Percentiles rank a stretch among this genome's conserved stretches.
Conservation (phyloP, 139 green algal genomes). For the Chlorella ohadii region DNA sequence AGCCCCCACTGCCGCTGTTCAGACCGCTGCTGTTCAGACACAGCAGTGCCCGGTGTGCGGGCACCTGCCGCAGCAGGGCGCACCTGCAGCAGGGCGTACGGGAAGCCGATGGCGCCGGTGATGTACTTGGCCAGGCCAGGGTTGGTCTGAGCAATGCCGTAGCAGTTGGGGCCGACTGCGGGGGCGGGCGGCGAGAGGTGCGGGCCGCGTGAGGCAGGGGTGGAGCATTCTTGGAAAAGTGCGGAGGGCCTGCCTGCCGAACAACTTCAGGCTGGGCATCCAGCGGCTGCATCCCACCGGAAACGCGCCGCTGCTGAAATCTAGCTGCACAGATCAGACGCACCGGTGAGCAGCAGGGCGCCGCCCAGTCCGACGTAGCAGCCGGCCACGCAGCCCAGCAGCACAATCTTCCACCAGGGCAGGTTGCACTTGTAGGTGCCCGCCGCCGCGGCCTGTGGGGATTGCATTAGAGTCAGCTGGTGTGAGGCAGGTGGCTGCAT, state of each 20-base stretch:
- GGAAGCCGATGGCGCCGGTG: constrained; percentile 69
- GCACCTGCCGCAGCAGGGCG: no score
- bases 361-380: constrained; percentile 77
- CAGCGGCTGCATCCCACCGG: no score
- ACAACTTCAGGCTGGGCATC: no score
- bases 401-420: constrained; percentile 59
- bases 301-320: no score
- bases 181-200: neutral
- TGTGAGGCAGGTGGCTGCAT: neutral
- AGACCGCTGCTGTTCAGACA: no score
- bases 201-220: neutral
- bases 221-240: neutral
- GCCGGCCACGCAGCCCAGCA: constrained; percentile 69
- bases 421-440: constrained; percentile 45
- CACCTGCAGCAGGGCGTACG: constrained; percentile 69
- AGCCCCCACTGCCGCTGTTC: no score
- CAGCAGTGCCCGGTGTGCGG: no score
- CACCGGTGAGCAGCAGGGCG: constrained; percentile 63
- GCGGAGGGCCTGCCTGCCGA: no score
- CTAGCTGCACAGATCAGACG: no score
- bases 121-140: constrained; percentile 66
- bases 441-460: constrained; percentile 22
- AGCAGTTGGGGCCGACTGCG: constrained; percentile 62
- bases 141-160: constrained; percentile 65
- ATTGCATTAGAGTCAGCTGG: neutral